phyloP scores from a whole-genome alignment of 495 filamentous ascomycete species.

The Saxispiralis lemnorum region DNA sequence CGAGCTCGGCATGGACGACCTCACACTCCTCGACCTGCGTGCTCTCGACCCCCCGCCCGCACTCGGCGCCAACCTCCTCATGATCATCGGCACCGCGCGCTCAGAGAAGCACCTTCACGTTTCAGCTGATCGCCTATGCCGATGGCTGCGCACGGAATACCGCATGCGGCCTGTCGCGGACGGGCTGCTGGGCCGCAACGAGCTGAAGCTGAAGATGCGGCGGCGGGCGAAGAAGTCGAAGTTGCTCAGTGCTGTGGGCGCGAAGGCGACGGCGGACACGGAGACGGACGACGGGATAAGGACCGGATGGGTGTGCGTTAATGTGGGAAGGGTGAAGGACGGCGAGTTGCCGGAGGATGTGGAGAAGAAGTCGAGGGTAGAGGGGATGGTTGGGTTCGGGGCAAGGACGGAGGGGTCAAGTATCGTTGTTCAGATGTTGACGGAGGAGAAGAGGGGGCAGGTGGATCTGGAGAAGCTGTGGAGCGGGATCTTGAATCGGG shows the following conservation, averaged over 20 bases:
- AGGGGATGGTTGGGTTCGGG: constrained; percentile 58
- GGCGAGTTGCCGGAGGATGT: constrained; percentile 26
- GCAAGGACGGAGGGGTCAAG: constrained; percentile 35
- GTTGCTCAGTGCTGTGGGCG: constrained; percentile 46
- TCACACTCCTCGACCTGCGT: constrained; percentile 66
- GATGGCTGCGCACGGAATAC: constrained; percentile 55
- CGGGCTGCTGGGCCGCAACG: constrained; percentile 73
- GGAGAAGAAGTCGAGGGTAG: constrained; percentile 25
- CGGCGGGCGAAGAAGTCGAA: constrained; percentile 63
- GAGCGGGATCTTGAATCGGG: constrained; percentile 34
- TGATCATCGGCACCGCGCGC: constrained; percentile 84
- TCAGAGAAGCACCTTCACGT: constrained; percentile 88
- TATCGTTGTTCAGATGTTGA: constrained; percentile 81
- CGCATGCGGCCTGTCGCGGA: constrained; percentile 62
- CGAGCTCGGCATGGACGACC: constrained; percentile 64
- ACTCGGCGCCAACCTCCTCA: constrained; percentile 70
- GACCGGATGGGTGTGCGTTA: constrained; percentile 92
- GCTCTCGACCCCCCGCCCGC: constrained; percentile 69
- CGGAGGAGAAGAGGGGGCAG: constrained; percentile 65
- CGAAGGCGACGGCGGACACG: constrained; percentile 26
- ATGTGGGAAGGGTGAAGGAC: constrained; percentile 52
- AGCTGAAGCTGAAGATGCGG: constrained; percentile 71
- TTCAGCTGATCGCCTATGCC: constrained; percentile 70
- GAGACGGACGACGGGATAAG: constrained; percentile 61
- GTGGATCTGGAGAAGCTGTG: constrained; percentile 71